These are phyloP conservation scores for Rhinocladiella similis DNA, from an alignment of 2,329 filamentous ascomycete genomes.

Conservation along the genomic window DNA sequence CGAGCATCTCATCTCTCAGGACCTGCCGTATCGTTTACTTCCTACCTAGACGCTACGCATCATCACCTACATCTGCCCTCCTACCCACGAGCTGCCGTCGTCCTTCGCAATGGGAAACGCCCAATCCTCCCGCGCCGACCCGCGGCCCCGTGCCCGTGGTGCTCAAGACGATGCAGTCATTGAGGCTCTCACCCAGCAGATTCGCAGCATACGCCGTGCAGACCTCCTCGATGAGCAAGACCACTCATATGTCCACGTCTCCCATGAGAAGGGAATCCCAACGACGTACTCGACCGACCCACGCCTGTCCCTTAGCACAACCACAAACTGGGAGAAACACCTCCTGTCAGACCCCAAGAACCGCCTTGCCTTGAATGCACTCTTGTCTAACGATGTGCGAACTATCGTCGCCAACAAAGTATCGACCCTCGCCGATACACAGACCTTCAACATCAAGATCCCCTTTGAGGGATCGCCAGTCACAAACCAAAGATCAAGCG, in stretches of 20 bases:
- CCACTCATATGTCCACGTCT: constrained; percentile 52
- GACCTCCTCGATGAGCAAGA: constrained; percentile 45
- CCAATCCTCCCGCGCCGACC: constrained; percentile 21
- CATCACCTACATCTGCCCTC: too few species aligned
- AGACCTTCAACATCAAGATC: constrained; percentile 81
- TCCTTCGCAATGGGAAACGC: constrained; percentile 27
- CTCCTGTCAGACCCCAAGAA: constrained; percentile 66
- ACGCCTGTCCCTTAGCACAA: constrained; percentile 52
- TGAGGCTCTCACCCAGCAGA: constrained; percentile 40
- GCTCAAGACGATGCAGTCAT: constrained; percentile 28
- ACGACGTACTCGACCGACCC: constrained; percentile 28
- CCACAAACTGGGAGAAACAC: constrained; percentile 61
- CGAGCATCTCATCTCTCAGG: background rate
- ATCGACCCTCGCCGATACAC: constrained; percentile 66
- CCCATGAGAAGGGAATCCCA: constrained; percentile 42
- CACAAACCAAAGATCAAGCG: constrained; percentile 79
- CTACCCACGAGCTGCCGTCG: too few species aligned
- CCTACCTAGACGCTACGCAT: too few species aligned
- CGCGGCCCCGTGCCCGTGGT: background rate
- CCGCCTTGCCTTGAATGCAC: constrained; percentile 73
- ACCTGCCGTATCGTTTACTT: too few species aligned
- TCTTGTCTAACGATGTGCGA: constrained; percentile 67
- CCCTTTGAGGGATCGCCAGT: constrained; percentile 79
- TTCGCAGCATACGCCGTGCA: constrained; percentile 37
- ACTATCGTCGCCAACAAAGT: constrained; percentile 65